These are phyloP conservation scores for Phylloporus gajari DNA, from an alignment of 1,284 basidiomycete species.

Conservation along the genomic window DNA sequence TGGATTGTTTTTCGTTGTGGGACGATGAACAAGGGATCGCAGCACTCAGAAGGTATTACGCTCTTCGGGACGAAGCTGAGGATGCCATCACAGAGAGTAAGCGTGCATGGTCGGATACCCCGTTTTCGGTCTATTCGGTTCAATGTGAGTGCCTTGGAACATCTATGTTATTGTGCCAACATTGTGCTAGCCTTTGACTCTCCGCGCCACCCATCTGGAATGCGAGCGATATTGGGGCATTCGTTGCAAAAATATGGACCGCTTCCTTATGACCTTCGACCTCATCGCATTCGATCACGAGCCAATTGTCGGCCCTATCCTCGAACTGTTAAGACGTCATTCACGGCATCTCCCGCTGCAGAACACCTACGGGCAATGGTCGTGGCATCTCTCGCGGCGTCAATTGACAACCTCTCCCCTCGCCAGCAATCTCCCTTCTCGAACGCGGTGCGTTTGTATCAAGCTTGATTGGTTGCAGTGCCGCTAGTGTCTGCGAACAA, in stretches of 20 bases:
- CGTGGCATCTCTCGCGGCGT: constrained; percentile 39
- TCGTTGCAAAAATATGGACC: no score
- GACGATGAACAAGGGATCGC: constrained; percentile 72
- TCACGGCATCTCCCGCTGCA: constrained; percentile 52
- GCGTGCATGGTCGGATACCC: constrained; percentile 56
- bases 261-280: constrained; percentile 55
- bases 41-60: constrained; percentile 72
- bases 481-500: no score
- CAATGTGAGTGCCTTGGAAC: no score
- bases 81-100: constrained; percentile 74
- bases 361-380: constrained; percentile 49
- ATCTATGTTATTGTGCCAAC: no score
- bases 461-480: no score
- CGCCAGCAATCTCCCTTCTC: constrained; percentile 14
- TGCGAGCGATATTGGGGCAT: no score
- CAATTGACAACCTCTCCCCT: constrained; percentile 9
- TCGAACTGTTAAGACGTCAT: constrained; percentile 54
- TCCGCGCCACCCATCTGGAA: no score
- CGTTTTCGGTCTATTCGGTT: no score
- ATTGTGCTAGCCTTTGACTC: no score
- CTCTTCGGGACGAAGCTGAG: constrained; percentile 74
- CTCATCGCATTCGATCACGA: constrained; percentile 68
- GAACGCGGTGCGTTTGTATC: no score
- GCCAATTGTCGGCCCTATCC: constrained; percentile 77
- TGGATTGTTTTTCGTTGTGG: constrained; percentile 60